A percentile compares a stretch with the other conserved stretches of the same genome.
phyloP scores from a whole-genome alignment of 177 flowering plant genomes.

The Telopea speciosissima region DNA sequence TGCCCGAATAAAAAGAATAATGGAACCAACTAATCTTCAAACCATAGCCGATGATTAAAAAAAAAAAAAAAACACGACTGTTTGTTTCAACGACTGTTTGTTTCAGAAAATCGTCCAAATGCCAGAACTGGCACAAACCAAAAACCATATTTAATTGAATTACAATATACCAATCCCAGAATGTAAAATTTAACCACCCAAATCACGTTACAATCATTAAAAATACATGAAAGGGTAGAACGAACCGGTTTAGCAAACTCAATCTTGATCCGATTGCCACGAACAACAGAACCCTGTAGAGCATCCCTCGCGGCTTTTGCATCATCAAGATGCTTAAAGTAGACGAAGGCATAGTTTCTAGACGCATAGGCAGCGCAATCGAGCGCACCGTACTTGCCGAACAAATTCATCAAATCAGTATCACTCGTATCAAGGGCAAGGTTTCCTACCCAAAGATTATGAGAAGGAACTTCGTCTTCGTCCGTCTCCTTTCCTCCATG shows the following conservation, averaged over 20 bases:
- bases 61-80: too few species aligned
- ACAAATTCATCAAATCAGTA: constrained; percentile 37
- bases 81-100: too few species aligned
- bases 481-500: neutral
- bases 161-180: neutral
- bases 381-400: constrained; percentile 36
- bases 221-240: constrained; percentile 13
- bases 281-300: constrained; percentile 38
- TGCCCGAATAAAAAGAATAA: too few species aligned
- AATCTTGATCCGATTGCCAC: constrained; percentile 42
- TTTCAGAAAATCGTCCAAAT: too few species aligned
- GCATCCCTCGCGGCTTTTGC: constrained; percentile 49
- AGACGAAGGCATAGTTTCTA: constrained; percentile 45
- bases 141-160: neutral
- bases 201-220: neutral
- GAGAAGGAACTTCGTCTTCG: constrained; percentile 26
- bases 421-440: constrained; percentile 38
- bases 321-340: constrained; percentile 44
- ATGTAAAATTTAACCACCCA: neutral
- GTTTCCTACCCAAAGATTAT: constrained; percentile 58
- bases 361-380: constrained; percentile 42
- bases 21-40: too few species aligned
- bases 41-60: too few species aligned
- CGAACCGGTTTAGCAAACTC: constrained; percentile 76
- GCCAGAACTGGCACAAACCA: neutral